A percentile compares a stretch with the other conserved stretches of the same genome.
Evolutionary conservation across 2,329 filamentous ascomycete species (phyloP).

Genomic region (Alternaria sp.): DNA sequence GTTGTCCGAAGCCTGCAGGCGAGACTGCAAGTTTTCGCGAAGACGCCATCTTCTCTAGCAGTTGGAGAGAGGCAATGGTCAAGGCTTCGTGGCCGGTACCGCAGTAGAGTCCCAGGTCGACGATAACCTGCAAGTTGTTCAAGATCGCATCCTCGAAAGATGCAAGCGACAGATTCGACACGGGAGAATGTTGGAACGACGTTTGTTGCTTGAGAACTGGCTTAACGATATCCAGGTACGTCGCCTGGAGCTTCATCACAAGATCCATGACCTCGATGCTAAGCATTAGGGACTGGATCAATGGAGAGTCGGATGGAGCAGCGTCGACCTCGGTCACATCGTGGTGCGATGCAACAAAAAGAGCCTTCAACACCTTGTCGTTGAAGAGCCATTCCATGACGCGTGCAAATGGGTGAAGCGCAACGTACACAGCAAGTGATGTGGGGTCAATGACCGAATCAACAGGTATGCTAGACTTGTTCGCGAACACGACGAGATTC

Average conservation of each 20-base stretch:
- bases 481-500: conserved; percentile 84
- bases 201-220: conserved; percentile 74
- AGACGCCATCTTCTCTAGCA: conserved; percentile 85
- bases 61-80: conserved; percentile 77
- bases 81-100: conserved; percentile 82
- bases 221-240: conserved; percentile 86
- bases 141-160: conserved; percentile 92
- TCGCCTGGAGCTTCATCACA: conserved; percentile 85
- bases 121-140: conserved; percentile 77
- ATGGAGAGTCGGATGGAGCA: conserved; percentile 76
- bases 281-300: conserved; percentile 78
- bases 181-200: conserved; percentile 63
- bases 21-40: conserved; percentile 80
- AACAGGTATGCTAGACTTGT: conserved; percentile 75
- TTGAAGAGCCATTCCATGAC: conserved; percentile 99
- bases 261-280: conserved; percentile 84
- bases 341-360: conserved; percentile 82
- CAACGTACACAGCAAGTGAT: conserved; percentile 79
- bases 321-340: conserved; percentile 74
- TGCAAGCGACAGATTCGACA: conserved; percentile 78
- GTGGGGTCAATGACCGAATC: conserved; percentile 77
- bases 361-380: conserved; percentile 78
- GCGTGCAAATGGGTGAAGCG: conserved; percentile 88
- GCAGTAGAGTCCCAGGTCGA: conserved; percentile 85
- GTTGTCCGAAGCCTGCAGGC: conserved; percentile 67